Conservation (phyloP, 176 grass and related monocot species). For the Oropetium thomaeum region DNA sequence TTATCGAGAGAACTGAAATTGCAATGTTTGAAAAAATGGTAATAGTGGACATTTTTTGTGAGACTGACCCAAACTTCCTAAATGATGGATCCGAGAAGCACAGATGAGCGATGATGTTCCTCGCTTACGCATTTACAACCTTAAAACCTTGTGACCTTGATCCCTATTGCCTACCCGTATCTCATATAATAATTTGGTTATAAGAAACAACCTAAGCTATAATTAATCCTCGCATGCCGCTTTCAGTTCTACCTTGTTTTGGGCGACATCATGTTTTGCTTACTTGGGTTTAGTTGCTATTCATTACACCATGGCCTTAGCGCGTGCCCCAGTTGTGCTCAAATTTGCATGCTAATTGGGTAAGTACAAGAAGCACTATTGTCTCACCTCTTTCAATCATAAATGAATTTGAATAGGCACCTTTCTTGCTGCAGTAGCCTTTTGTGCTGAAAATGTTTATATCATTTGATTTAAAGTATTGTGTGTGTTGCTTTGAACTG, state of each 20-base stretch:
- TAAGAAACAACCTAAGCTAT: slow-evolving; percentile 5
- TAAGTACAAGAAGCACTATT: background rate
- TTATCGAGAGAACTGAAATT: background rate
- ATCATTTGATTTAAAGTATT: background rate
- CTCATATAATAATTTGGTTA: background rate
- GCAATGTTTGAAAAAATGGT: background rate
- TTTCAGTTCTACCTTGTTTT: background rate
- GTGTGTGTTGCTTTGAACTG: background rate
- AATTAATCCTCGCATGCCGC: background rate
- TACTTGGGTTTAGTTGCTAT: background rate
- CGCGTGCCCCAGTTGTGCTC: background rate
- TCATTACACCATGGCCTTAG: background rate
- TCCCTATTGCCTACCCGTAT: background rate
- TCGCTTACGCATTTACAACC: background rate
- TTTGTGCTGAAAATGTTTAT: background rate
- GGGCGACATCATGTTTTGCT: background rate
- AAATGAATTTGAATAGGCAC: background rate
- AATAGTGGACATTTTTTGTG: background rate
- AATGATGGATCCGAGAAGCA: background rate
- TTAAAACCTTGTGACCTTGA: background rate
- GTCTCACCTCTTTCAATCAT: background rate
- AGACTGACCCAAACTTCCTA: background rate
- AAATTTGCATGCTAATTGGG: background rate
- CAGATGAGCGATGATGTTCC: background rate
- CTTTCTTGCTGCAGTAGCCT: background rate